Evolutionary conservation across 129 eudicot species (phyloP).

Genomic region (Scalesia atractyloides): DNA sequence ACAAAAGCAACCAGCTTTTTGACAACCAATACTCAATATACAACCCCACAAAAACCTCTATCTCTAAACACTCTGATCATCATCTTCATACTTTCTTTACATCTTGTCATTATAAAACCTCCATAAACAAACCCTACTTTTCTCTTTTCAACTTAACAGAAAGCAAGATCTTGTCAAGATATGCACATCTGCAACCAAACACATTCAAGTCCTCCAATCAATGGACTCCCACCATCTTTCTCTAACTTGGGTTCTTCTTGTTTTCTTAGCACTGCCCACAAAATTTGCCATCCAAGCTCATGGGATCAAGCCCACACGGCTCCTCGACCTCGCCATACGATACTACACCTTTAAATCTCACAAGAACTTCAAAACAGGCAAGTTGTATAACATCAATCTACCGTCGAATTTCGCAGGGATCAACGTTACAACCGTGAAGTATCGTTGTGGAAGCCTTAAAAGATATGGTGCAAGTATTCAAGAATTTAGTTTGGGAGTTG

Average conservation of each 20-base stretch:
- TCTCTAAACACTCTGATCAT: slow-evolving; percentile 17
- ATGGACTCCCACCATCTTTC: slow-evolving; percentile 47
- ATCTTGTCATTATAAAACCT: slow-evolving; percentile 26
- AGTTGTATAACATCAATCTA: slow-evolving; percentile 42
- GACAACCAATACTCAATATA: slow-evolving; percentile 31
- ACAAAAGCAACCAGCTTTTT: slow-evolving; percentile 36
- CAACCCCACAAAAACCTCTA: slow-evolving; percentile 42
- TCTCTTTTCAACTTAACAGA: slow-evolving; percentile 31
- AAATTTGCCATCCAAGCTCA: slow-evolving; percentile 36
- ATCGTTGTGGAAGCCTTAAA: slow-evolving; percentile 80
- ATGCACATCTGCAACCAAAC: slow-evolving; percentile 34
- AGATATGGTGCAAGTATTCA: slow-evolving; percentile 78
- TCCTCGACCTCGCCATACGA: slow-evolving; percentile 73
- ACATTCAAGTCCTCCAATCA: slow-evolving; percentile 30
- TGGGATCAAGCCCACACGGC: slow-evolving; percentile 66
- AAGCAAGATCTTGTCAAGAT: slow-evolving; percentile 22
- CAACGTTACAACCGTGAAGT: slow-evolving; percentile 50
- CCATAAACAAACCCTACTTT: slow-evolving; percentile 22
- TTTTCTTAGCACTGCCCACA: slow-evolving; percentile 43
- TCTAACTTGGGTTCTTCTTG: slow-evolving; percentile 47
- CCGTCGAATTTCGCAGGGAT: slow-evolving; percentile 86
- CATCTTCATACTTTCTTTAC: slow-evolving; percentile 21
- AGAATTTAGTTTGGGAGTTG: slow-evolving; percentile 56
- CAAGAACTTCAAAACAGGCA: slow-evolving; percentile 63
- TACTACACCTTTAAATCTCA: slow-evolving; percentile 74